Conservation (phyloP, 2,329 filamentous ascomycete species). For the Pyrenophora teres region DNA sequence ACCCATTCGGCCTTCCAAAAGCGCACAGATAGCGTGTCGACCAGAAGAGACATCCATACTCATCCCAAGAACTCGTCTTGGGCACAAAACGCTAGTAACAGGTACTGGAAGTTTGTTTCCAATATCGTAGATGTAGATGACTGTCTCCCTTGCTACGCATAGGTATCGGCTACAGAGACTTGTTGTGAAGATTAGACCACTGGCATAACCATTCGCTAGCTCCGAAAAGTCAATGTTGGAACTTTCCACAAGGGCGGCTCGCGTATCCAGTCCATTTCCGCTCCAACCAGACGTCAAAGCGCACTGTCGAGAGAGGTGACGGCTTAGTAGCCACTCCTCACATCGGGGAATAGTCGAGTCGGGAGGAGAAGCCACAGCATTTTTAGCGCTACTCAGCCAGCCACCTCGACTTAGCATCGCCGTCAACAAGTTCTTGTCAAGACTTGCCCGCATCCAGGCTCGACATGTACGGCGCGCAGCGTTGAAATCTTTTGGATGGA, state of each 20-base stretch:
- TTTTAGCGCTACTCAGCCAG: constrained; percentile 45
- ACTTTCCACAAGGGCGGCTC: constrained; percentile 19
- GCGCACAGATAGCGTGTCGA: constrained; percentile 60
- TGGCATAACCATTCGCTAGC: constrained; percentile 32
- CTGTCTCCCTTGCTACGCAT: constrained; percentile 58
- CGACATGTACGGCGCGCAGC: constrained; percentile 64
- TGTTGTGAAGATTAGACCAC: constrained; percentile 53
- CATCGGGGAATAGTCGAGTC: neutral
- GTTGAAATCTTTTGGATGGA: constrained; percentile 61
- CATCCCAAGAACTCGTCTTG: constrained; percentile 61
- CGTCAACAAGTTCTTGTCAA: constrained; percentile 58
- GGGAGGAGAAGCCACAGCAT: neutral
- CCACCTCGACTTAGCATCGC: constrained; percentile 62
- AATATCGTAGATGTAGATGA: constrained; percentile 63
- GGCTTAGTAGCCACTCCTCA: constrained; percentile 52
- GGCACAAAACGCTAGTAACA: constrained; percentile 61
- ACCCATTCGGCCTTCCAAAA: constrained; percentile 65
- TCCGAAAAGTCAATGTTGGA: constrained; percentile 45
- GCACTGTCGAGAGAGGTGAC: constrained; percentile 56
- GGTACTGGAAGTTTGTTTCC: constrained; percentile 47
- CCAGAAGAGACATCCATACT: constrained; percentile 66
- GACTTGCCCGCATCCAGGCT: constrained; percentile 62
- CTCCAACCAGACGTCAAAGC: constrained; percentile 51
- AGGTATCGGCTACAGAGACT: constrained; percentile 65
- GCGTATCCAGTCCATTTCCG: constrained; percentile 38